Percentiles rank a stretch among this genome's conserved stretches.
Conservation (phyloP, 257 asterid species). For the Lycium barbarum region DNA sequence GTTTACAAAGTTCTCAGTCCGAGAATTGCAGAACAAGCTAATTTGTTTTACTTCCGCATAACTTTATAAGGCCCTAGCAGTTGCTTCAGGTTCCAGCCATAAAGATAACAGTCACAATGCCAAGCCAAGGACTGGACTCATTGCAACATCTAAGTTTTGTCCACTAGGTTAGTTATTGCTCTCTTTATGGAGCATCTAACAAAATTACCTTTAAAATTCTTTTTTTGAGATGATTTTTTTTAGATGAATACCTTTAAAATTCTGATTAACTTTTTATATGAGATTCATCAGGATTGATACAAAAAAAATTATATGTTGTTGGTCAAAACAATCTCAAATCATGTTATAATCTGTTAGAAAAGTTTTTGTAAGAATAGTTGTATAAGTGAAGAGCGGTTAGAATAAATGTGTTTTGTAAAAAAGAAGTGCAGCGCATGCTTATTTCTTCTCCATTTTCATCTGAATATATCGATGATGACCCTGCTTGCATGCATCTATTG, state of each 20-base stretch:
- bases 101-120: neutral
- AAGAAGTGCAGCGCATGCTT: too few species aligned
- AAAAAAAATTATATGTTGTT: neutral
- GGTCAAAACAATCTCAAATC: too few species aligned
- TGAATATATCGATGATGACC: too few species aligned
- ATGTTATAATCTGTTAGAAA: neutral
- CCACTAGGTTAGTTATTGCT: conserved; percentile 22
- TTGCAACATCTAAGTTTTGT: conserved; percentile 31
- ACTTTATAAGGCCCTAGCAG: too few species aligned
- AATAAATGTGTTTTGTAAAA: neutral
- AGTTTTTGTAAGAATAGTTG: neutral
- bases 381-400: conserved; percentile 8
- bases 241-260: too few species aligned
- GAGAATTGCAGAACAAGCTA: too few species aligned
- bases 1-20: too few species aligned
- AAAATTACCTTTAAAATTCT: neutral
- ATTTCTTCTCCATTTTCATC: too few species aligned
- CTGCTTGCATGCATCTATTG: too few species aligned
- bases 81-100: neutral
- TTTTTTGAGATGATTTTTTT: too few species aligned
- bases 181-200: neutral
- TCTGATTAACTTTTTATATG: neutral
- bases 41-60: too few species aligned
- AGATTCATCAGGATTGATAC: too few species aligned
- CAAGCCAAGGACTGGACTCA: conserved; percentile 21